Evolutionary conservation across 805 yeast genomes (phyloP), one percentile per base, ranked within the genome.

Genomic region (Teunomyces atbi): DNA sequence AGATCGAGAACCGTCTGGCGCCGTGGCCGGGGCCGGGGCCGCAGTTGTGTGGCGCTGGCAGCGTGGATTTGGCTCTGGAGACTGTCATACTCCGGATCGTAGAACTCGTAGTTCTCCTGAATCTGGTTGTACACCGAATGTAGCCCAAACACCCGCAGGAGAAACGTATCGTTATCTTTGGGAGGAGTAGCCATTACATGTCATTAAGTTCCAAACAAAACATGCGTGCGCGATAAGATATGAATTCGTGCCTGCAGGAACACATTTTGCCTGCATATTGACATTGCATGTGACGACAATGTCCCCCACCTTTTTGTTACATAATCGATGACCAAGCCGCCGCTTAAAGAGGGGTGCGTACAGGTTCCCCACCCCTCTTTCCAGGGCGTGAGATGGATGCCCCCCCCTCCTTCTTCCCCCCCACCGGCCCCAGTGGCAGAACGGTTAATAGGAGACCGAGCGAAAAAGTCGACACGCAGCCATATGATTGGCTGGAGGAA

Each of bases 91-190:
- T 68, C 73, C 23, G 68, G 66, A 48, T 69, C 74, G 43, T 69
- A 68, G 58, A 61, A 70, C 39, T 64, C 71, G 53, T 65, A 66
- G 47, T 66, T 68, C 26, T 71, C 74, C 20, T 67, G 62, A 12
- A 68, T 54, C 49, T 68, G 74, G 51, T 66, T 71, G 53, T 73
- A 73, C 8, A 72, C 63, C 6, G 77, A 71, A 45, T 71, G 69
- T 32, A 73, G 64, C 3, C 86, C 88, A 62, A 83, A 82, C 18
- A 83, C 84, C 35, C 87, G 69, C 7, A 85, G 81, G 48, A 83
- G 68, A 56, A 83, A 83, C 5, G 86, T 82, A 54, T 81, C 81
- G 39, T 21, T 36, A 10, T 36, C 28, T 36, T 36, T 19, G 8
- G 39, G 39, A 12, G 39, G 39, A n/a, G 39, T 36, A 12, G 39